Evolutionary conservation across 352 stramenopile species (phyloP).

Genomic region (Peronospora tabacina): DNA sequence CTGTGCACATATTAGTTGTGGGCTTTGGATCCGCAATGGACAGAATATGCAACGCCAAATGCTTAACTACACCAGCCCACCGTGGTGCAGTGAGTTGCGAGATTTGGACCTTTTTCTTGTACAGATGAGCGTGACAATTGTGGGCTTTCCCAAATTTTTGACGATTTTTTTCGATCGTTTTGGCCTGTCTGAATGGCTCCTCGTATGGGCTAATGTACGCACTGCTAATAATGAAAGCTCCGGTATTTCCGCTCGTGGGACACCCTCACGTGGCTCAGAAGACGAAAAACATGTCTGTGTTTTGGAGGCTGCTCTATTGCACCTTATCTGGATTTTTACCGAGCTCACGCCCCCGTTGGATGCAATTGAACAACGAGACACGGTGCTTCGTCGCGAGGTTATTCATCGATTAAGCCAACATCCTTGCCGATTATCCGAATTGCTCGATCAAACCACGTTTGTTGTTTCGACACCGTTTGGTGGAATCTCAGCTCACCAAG

Average conservation of each 20-base stretch:
- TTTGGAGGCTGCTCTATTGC: slow-evolving; percentile 68
- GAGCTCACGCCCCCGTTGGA: slow-evolving; percentile 67
- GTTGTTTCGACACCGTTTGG: slow-evolving; percentile 64
- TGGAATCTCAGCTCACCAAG: slow-evolving; percentile 47
- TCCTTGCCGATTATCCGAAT: slow-evolving; percentile 59
- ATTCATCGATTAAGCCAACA: slow-evolving; percentile 77
- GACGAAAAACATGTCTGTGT: slow-evolving; percentile 61
- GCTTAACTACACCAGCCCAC: slow-evolving; percentile 69
- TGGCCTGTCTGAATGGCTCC: slow-evolving; percentile 63
- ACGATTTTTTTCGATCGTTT: slow-evolving; percentile 79
- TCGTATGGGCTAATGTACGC: slow-evolving; percentile 47
- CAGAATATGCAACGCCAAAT: slow-evolving; percentile 79
- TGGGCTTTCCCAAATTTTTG: slow-evolving; percentile 66
- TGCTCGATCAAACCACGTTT: slow-evolving; percentile 75
- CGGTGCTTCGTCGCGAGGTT: slow-evolving; percentile 77
- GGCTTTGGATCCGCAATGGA: slow-evolving; percentile 80
- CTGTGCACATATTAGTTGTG: slow-evolving; percentile 67
- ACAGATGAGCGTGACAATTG: slow-evolving; percentile 49
- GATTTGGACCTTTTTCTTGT: slow-evolving; percentile 74
- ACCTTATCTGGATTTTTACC: slow-evolving; percentile 83
- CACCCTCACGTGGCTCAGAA: slow-evolving; percentile 15
- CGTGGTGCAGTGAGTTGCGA: slow-evolving; percentile 59
- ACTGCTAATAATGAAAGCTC: slow-evolving; percentile 35
- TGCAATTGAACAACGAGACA: slow-evolving; percentile 50
- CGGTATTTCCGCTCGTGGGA: slow-evolving; percentile 30